Evolutionary conservation across 73 alveolate genomes (phyloP).

Genomic region (Effrenium voratum): DNA sequence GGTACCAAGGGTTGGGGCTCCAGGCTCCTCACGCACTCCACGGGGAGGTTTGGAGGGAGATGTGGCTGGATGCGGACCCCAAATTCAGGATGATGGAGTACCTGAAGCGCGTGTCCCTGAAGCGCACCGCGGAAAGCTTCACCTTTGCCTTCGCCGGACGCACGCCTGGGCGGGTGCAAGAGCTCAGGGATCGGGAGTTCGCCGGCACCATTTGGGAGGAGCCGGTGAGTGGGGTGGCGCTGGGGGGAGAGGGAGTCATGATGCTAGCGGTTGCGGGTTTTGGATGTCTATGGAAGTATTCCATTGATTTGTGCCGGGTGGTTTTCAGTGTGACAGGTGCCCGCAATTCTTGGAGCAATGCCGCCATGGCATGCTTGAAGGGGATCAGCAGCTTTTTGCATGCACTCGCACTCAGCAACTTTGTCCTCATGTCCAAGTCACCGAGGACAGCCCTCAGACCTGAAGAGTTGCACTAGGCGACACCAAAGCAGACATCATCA

Average conservation of each 20-base stretch:
- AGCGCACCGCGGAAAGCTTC: conserved; percentile 80
- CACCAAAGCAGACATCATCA: no score
- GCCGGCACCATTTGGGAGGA: conserved; percentile 67
- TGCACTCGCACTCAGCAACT: not conserved
- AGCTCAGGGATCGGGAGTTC: conserved; percentile 35
- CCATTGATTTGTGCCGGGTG: no score
- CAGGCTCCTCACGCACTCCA: not conserved
- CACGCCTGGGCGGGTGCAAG: conserved; percentile 55
- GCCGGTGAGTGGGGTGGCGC: not conserved
- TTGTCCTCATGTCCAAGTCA: no score
- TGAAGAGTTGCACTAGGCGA: no score
- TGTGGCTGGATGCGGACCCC: not conserved
- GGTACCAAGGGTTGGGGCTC: no score
- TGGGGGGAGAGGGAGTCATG: no score
- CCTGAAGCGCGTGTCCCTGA: conserved; percentile 72
- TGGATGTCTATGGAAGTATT: no score
- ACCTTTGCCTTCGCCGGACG: conserved; percentile 92
- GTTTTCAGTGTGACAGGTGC: conserved; percentile 13
- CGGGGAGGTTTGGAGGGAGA: not conserved
- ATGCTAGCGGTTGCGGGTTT: no score
- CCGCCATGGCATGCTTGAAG: not conserved
- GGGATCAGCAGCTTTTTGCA: not conserved
- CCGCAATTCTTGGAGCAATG: not conserved
- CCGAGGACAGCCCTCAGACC: no score
- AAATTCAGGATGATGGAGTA: conserved; percentile 75